A percentile compares a stretch with the other conserved stretches of the same genome.
These are phyloP conservation scores for Phytophthora idaei DNA, from an alignment of 352 stramenopile species.

Conservation along the genomic window DNA sequence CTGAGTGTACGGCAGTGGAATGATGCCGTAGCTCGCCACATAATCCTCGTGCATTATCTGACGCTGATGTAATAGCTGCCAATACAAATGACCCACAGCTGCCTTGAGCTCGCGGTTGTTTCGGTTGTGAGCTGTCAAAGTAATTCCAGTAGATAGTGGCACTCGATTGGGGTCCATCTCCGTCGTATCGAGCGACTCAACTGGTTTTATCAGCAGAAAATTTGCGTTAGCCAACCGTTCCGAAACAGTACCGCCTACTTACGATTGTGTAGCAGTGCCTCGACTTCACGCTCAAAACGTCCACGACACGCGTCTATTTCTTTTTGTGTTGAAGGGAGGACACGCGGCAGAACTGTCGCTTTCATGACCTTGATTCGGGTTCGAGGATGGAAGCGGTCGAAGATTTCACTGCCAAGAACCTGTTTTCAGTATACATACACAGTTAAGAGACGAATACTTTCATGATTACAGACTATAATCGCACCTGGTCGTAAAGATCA, in stretches of 20 bases:
- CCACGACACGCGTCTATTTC: slow-evolving; percentile 53
- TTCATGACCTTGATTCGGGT: slow-evolving; percentile 64
- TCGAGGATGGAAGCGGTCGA: slow-evolving; percentile 28
- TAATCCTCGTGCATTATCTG: slow-evolving; percentile 46
- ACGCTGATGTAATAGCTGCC: slow-evolving; percentile 44
- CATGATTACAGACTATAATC: neutral
- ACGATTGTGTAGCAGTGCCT: slow-evolving; percentile 44
- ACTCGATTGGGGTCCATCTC: slow-evolving; percentile 63
- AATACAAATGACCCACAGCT: slow-evolving; percentile 60
- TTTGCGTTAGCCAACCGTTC: neutral
- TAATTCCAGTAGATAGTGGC: slow-evolving; percentile 60
- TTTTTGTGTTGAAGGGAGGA: slow-evolving; percentile 57
- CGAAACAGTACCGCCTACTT: slow-evolving; percentile 12
- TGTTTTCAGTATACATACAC: slow-evolving; percentile 13
- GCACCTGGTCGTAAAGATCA: slow-evolving; percentile 56
- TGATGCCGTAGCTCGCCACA: slow-evolving; percentile 54
- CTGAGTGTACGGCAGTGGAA: slow-evolving; percentile 43
- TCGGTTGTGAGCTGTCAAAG: slow-evolving; percentile 64
- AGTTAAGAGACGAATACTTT: neutral
- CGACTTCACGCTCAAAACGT: slow-evolving; percentile 52
- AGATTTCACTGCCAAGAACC: slow-evolving; percentile 34
- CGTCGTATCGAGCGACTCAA: slow-evolving; percentile 37
- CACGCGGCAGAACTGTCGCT: slow-evolving; percentile 65
- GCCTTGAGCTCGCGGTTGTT: slow-evolving; percentile 74
- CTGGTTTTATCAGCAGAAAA: slow-evolving; percentile 15